Base-by-base conservation (phyloP, 148 eudicot species). In the Rhododendron molle region DNA sequence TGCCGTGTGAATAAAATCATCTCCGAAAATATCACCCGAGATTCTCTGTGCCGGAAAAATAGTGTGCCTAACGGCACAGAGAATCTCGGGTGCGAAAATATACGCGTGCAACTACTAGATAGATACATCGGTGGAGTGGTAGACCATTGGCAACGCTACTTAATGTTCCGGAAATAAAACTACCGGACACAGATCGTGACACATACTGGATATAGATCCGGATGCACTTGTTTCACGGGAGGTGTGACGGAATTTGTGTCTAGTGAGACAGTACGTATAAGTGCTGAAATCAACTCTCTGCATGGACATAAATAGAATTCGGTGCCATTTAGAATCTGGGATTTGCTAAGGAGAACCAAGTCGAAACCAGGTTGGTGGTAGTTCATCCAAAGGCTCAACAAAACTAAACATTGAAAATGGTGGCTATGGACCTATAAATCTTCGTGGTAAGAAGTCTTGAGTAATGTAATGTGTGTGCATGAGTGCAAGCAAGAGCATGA, bases 381-480 rank as follows among this genome's bases (percentile, higher is more conserved):
- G 52, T 36, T 34, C 23, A 74, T 36, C 21, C 9, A 18, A 74
- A 18, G 23, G 40, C 78, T 34, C 7, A 32, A 32, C 77, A 15
- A 28, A 30, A 32, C 36, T 30, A 32, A 32, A 30, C 20, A 13
- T 14, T 30, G 10, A 15, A 77, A 43, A 78, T 23, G 23, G 28
- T 26, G 38, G 81, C 82, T 79, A 30, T 12, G 28, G 82, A 80
- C 60, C 82, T 11, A 80, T 49, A 23, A 80, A 80, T 56, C 38
- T 47, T 49, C 30, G 38, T 14, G 47, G 81, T 10, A 44, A 44
- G 44, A 40, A 40, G 43, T 40, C 43, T 40, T 5, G 43, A 40
- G 52, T 26, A 16, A 3, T 54, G 16, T 16, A 16, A 15, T 3
- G 21, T 7, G 6, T 5, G 20, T 4, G 23, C 20, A 20, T 20